A percentile compares a stretch with the other conserved stretches of the same genome.
These are phyloP conservation scores for Cucurbita ficifolia DNA, from an alignment of 306 rosid genomes.

Conservation along the genomic window DNA sequence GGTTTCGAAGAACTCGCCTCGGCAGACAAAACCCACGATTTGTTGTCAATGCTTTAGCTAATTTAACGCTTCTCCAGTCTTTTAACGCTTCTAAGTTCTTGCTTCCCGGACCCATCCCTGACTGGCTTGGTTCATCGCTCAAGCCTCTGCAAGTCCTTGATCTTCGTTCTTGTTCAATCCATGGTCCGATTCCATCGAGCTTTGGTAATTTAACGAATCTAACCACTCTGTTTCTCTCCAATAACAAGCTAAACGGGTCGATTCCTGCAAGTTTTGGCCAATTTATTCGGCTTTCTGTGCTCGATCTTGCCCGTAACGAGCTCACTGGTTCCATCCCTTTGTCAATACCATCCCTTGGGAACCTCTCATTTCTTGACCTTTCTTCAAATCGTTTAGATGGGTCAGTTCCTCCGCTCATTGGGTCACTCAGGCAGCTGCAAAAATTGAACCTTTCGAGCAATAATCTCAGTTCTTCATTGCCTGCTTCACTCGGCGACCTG, in stretches of 20 bases:
- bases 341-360: constrained; percentile 30
- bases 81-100: constrained; percentile 69
- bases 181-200: constrained; percentile 40
- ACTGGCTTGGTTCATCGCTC: constrained; percentile 47
- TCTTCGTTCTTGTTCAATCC: constrained; percentile 59
- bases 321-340: constrained; percentile 39
- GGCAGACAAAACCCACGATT: constrained; percentile 64
- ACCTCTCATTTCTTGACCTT: constrained; percentile 49
- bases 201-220: constrained; percentile 55
- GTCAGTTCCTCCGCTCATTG: constrained; percentile 36
- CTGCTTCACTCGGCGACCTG: constrained; percentile 46
- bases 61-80: constrained; percentile 41
- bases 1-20: constrained; percentile 58
- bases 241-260: constrained; percentile 44
- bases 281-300: constrained; percentile 36
- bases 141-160: constrained; percentile 43
- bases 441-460: constrained; percentile 61
- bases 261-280: constrained; percentile 50
- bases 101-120: constrained; percentile 61
- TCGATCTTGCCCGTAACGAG: constrained; percentile 50
- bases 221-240: constrained; percentile 40
- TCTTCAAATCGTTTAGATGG: constrained; percentile 46
- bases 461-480: constrained; percentile 35
- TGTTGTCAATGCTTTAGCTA: constrained; percentile 44
- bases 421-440: constrained; percentile 38